phyloP scores from a whole-genome alignment of 352 stramenopile genomes.

The Phytophthora foliorum region DNA sequence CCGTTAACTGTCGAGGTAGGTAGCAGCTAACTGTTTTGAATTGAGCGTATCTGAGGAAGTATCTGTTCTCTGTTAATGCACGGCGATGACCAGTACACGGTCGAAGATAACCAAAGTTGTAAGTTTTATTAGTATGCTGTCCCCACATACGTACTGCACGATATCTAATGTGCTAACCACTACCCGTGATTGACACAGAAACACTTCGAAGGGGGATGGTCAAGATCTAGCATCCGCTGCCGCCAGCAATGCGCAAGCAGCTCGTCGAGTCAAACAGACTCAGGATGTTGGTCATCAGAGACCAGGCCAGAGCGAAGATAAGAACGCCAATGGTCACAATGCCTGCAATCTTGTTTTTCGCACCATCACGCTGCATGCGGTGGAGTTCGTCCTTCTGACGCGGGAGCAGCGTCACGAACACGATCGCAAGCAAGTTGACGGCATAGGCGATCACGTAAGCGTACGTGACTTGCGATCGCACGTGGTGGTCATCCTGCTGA shows the following conservation, averaged over 20 bases:
- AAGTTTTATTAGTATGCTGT: slow-evolving; percentile 16
- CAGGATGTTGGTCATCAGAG: slow-evolving; percentile 73
- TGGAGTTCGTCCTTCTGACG: slow-evolving; percentile 67
- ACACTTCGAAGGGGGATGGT: neutral
- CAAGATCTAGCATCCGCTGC: slow-evolving; percentile 33
- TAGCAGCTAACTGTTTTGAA: slow-evolving; percentile 20
- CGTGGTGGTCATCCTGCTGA: slow-evolving; percentile 49
- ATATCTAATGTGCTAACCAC: slow-evolving; percentile 16
- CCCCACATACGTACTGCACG: slow-evolving; percentile 17
- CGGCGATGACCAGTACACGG: neutral
- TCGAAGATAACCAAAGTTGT: slow-evolving; percentile 13
- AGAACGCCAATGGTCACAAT: slow-evolving; percentile 46
- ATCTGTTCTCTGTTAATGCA: neutral
- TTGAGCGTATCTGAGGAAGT: slow-evolving; percentile 6
- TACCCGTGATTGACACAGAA: neutral
- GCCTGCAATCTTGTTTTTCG: slow-evolving; percentile 45
- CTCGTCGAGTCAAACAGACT: slow-evolving; percentile 63
- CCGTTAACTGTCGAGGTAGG: slow-evolving; percentile 13
- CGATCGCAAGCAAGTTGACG: slow-evolving; percentile 56
- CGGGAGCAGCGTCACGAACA: slow-evolving; percentile 60
- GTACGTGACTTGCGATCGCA: slow-evolving; percentile 62
- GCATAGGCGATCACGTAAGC: slow-evolving; percentile 70
- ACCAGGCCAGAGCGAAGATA: slow-evolving; percentile 59
- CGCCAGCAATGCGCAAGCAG: slow-evolving; percentile 61
- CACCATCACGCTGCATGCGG: slow-evolving; percentile 48